Evolutionary conservation across 129 eudicot species (phyloP).

Genomic region (Helichrysum umbraculigerum): DNA sequence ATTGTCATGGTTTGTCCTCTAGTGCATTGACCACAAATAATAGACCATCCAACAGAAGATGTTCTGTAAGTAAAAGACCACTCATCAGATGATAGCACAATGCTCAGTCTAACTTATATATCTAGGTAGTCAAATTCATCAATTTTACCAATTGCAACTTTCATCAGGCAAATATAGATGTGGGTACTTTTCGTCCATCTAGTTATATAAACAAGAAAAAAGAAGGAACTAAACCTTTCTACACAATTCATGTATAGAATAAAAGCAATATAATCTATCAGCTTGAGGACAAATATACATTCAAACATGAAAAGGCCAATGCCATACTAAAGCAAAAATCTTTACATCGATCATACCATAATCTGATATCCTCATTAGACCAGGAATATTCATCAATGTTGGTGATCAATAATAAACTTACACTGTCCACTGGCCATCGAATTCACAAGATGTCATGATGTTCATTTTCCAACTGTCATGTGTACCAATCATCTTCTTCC

Average conservation of each 20-base stretch:
- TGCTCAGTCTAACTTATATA: not conserved
- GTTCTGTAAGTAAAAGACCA: not conserved
- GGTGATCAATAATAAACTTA: not conserved
- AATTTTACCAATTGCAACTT: not conserved
- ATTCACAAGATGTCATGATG: not conserved
- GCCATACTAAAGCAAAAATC: slow-evolving; percentile 4
- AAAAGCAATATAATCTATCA: slow-evolving; percentile 18
- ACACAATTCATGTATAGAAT: slow-evolving; percentile 8
- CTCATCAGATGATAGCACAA: not conserved
- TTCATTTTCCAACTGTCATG: not conserved
- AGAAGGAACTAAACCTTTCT: not conserved
- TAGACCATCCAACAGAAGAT: not conserved
- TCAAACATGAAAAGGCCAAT: slow-evolving; percentile 13
- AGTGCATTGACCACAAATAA: no score
- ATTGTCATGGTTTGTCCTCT: not conserved
- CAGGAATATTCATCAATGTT: not conserved
- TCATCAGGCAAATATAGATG: not conserved
- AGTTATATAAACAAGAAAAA: no score
- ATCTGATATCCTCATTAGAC: not conserved
- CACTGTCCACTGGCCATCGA: not conserved
- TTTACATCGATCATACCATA: not conserved
- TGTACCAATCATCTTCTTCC: slow-evolving; percentile 44
- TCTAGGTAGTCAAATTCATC: not conserved
- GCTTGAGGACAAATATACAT: not conserved
- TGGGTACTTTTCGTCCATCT: not conserved